These are phyloP conservation scores for Schizosaccharomyces osmophilus DNA, from an alignment of 805 yeast species.

Conservation along the genomic window DNA sequence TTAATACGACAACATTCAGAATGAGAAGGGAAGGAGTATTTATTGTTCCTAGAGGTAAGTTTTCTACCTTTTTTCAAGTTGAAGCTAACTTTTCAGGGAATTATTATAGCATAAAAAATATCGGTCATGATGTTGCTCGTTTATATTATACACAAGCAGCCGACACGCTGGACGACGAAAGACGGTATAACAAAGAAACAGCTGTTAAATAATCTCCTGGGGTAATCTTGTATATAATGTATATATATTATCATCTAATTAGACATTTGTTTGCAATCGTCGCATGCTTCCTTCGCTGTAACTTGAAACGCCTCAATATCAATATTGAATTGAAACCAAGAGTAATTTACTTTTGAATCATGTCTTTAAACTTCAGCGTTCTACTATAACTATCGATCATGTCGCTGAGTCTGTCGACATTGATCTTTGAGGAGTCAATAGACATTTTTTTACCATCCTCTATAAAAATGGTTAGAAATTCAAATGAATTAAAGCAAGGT, in stretches of 20 bases:
- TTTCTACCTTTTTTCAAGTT: neutral
- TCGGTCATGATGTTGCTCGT: slow-evolving; percentile 35
- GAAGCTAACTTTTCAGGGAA: slow-evolving; percentile 11
- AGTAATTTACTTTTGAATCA: neutral
- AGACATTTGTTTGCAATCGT: too few species aligned
- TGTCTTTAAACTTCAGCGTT: neutral
- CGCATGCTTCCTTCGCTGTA: too few species aligned
- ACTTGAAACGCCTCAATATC: too few species aligned
- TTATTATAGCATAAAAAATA: slow-evolving; percentile 8
- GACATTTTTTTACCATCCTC: neutral
- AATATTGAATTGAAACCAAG: too few species aligned
- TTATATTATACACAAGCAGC: slow-evolving; percentile 55
- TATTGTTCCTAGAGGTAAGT: slow-evolving; percentile 48
- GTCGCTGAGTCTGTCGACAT: neutral
- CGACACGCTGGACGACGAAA: slow-evolving; percentile 9
- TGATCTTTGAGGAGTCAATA: neutral
- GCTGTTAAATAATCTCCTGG: neutral
- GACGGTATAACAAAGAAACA: neutral
- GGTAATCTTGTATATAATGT: too few species aligned
- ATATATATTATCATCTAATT: too few species aligned
- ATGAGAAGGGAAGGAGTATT: slow-evolving; percentile 54
- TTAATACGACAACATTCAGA: slow-evolving; percentile 33
- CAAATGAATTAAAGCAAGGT: too few species aligned
- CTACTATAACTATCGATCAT: neutral
- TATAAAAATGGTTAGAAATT: neutral